Evolutionary conservation across 1,139 yeast species (phyloP), one percentile per base, ranked within the genome.

Genomic region (Candida sp.): DNA sequence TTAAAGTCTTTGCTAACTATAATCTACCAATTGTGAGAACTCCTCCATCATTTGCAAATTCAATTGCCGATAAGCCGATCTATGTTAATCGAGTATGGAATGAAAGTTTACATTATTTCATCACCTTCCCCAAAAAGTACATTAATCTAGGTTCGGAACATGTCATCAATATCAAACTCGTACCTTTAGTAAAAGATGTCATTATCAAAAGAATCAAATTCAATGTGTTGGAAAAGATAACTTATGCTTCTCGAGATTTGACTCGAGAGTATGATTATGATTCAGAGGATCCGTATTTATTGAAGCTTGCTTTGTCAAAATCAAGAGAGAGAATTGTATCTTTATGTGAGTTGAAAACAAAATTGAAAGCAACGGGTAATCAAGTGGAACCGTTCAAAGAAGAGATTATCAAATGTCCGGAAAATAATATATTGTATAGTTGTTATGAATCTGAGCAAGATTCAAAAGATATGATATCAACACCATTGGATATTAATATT

Each of bases 41-140:
- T 0, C 96, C 97, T 1, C 96, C 96, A 1, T 77, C 82, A n/a
- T 76, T 77, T 51, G 88, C 90, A 1, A 72, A 82, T 33, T 79
- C 89, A 0, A 79, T 87, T 6, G 79, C 86, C 4, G 86, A 87
- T 58, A 87, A 86, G 55, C 95, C 97, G 0, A 80, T 90, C 25
- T 86, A 83, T 58, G 88, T 90, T 27, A 86, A 87, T 55, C 76
- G 93, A 45, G 75, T 83, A 3, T 90, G 97, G 97, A 86, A 84
- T 53, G 84, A 87, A 49, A 64, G 93, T 0, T 68, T 90, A 36
- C 86, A 83, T 47, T 90, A 90, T 61, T 87, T 87, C 51, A 77
- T 90, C 29, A 79, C 89, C 0, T 75, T 89, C 44, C 95, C 95
- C 0, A 77, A 78, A 49, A 87, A 88, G 54, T 88, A 78, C 61